These are phyloP conservation scores for Pythium dissotocum DNA, from an alignment of 352 stramenopile species.

Conservation along the genomic window DNA sequence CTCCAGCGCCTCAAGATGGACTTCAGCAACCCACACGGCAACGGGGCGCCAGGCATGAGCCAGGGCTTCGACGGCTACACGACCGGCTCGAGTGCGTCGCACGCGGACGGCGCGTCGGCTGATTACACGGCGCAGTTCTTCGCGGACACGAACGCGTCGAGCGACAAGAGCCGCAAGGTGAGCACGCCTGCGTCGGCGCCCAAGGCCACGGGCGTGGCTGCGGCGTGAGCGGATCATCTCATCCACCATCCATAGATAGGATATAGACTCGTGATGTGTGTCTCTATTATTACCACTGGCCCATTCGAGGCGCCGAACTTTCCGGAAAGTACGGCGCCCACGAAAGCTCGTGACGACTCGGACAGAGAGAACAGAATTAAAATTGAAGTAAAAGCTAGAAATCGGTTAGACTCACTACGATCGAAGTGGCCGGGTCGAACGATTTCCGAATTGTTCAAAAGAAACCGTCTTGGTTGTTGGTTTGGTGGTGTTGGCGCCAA, in stretches of 20 bases:
- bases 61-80: constrained; percentile 49
- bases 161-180: constrained; percentile 41
- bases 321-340: too few species aligned
- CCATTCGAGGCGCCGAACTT: too few species aligned
- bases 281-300: constrained; percentile 25
- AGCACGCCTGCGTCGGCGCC: constrained; percentile 19
- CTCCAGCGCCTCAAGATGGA: constrained; percentile 65
- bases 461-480: not conserved
- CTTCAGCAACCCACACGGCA: constrained; percentile 31
- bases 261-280: constrained; percentile 22
- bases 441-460: constrained; percentile 1
- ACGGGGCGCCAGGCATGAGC: not conserved
- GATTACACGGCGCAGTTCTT: constrained; percentile 78
- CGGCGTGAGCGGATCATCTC: constrained; percentile 4
- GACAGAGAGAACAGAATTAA: constrained; percentile 12
- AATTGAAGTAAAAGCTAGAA: constrained; percentile 20
- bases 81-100: constrained; percentile 9
- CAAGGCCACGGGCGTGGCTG: constrained; percentile 22
- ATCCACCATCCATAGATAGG: constrained; percentile 20
- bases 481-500: not conserved
- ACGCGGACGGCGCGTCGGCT: constrained; percentile 32
- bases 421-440: constrained; percentile 15
- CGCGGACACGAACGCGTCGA: constrained; percentile 38
- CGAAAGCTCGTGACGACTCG: constrained; percentile 10
- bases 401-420: constrained; percentile 22